phyloP scores from a whole-genome alignment of 2,329 filamentous ascomycete genomes.

The Calonectria ilicicola region DNA sequence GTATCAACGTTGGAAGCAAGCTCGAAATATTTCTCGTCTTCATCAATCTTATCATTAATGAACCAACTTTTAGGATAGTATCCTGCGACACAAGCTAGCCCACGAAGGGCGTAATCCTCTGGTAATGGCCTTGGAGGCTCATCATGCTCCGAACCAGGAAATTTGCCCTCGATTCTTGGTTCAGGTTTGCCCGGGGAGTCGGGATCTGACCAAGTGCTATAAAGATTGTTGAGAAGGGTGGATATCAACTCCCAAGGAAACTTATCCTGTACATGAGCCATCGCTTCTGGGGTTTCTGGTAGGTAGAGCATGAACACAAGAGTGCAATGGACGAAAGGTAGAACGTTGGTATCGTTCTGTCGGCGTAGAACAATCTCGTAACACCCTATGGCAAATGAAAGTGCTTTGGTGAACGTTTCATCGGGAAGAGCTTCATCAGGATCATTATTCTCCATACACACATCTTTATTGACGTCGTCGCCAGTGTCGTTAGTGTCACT shows the following conservation, averaged over 20 bases:
- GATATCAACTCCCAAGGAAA: slow-evolving; percentile 65
- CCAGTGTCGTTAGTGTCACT: too few species aligned
- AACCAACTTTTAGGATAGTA: slow-evolving; percentile 74
- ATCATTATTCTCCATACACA: slow-evolving; percentile 40
- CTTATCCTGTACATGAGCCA: slow-evolving; percentile 55
- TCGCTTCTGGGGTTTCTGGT: slow-evolving; percentile 54
- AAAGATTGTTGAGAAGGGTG: slow-evolving; percentile 56
- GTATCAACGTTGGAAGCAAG: slow-evolving; percentile 67
- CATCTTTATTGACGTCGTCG: slow-evolving; percentile 42
- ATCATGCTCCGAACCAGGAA: slow-evolving; percentile 60
- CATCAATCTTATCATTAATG: slow-evolving; percentile 67
- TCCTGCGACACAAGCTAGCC: slow-evolving; percentile 69
- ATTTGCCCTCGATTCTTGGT: slow-evolving; percentile 55
- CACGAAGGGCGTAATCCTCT: slow-evolving; percentile 76
- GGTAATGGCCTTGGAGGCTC: slow-evolving; percentile 67
- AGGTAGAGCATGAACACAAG: slow-evolving; percentile 69
- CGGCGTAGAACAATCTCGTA: slow-evolving; percentile 62
- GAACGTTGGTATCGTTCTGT: slow-evolving; percentile 67
- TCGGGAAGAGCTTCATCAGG: slow-evolving; percentile 40
- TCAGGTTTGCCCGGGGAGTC: slow-evolving; percentile 43
- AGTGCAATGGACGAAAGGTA: slow-evolving; percentile 72
- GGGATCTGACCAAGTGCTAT: too few species aligned
- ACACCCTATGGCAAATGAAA: slow-evolving; percentile 56
- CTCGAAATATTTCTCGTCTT: slow-evolving; percentile 76
- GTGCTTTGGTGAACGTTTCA: slow-evolving; percentile 50